phyloP scores from a whole-genome alignment of 345 rosid genomes.

The Aquilaria yunnanensis region DNA sequence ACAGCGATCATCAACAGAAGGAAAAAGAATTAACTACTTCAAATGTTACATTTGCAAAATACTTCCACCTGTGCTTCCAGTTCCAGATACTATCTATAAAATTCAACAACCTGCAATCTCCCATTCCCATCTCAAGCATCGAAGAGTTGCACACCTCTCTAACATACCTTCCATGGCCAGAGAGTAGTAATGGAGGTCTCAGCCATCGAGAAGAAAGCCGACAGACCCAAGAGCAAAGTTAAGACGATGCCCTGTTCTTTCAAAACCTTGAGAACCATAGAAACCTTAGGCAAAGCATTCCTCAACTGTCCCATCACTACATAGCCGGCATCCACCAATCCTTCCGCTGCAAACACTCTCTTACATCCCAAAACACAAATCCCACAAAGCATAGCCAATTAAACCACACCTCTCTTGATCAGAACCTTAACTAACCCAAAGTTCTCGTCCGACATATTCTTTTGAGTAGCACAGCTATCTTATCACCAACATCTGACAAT shows the following conservation, averaged over 20 bases:
- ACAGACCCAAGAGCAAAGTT: slow-evolving; percentile 66
- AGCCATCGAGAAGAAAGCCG: slow-evolving; percentile 95
- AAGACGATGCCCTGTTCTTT: slow-evolving; percentile 80
- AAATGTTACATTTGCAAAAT: neutral
- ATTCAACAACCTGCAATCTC: too few species aligned
- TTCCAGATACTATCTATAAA: too few species aligned
- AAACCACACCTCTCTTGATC: slow-evolving; percentile 41
- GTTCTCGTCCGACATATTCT: slow-evolving; percentile 14
- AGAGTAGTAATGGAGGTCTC: slow-evolving; percentile 89
- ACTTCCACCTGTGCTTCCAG: too few species aligned
- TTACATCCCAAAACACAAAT: slow-evolving; percentile 45
- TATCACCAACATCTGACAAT: slow-evolving; percentile 18
- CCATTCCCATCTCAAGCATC: too few species aligned
- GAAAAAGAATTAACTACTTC: too few species aligned
- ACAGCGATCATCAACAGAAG: too few species aligned
- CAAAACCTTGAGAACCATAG: slow-evolving; percentile 57
- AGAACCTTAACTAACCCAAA: slow-evolving; percentile 34
- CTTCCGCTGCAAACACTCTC: slow-evolving; percentile 62
- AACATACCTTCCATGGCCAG: slow-evolving; percentile 92
- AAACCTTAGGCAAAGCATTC: slow-evolving; percentile 69
- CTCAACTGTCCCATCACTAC: slow-evolving; percentile 63
- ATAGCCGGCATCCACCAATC: slow-evolving; percentile 58
- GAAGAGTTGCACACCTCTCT: too few species aligned
- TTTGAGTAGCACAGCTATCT: slow-evolving; percentile 19
- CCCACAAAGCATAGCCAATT: slow-evolving; percentile 64